phyloP scores from a whole-genome alignment of 2,329 filamentous ascomycete species.

The Ceratocystis harringtonii region DNA sequence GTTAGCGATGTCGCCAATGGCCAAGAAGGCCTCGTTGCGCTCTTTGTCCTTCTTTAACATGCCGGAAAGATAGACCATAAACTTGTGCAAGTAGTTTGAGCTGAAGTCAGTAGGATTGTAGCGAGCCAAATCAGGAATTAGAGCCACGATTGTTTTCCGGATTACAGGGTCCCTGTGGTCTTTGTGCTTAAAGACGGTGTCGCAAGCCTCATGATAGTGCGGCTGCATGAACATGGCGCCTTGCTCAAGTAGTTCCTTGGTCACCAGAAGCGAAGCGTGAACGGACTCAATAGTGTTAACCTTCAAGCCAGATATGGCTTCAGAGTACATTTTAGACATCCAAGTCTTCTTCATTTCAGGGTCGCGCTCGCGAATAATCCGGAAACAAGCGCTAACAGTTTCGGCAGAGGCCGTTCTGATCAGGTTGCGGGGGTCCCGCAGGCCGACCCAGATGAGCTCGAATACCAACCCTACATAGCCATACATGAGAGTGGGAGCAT shows the following conservation, averaged over 20 bases:
- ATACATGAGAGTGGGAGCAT: constrained; percentile 90
- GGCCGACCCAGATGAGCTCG: constrained; percentile 87
- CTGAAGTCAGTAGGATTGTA: constrained; percentile 89
- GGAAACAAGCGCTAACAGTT: constrained; percentile 86
- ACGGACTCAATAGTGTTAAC: constrained; percentile 71
- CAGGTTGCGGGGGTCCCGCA: constrained; percentile 76
- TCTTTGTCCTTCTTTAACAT: constrained; percentile 94
- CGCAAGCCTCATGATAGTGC: constrained; percentile 79
- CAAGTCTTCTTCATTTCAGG: constrained; percentile 71
- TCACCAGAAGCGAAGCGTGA: constrained; percentile 82
- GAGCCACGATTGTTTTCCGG: constrained; percentile 72
- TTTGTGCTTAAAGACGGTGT: constrained; percentile 82
- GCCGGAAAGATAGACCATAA: constrained; percentile 89
- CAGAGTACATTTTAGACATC: constrained; percentile 83
- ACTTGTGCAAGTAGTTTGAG: constrained; percentile 74
- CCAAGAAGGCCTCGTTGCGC: constrained; percentile 82
- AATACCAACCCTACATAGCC: constrained; percentile 90
- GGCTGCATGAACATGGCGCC: constrained; percentile 99
- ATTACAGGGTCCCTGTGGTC: constrained; percentile 83
- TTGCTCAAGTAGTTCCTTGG: constrained; percentile 84
- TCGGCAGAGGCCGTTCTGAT: constrained; percentile 87
- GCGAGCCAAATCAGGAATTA: constrained; percentile 83
- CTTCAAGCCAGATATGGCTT: constrained; percentile 66
- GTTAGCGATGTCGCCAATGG: constrained; percentile 91
- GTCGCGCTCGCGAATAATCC: constrained; percentile 88